Percentiles rank a stretch among this genome's conserved stretches.
These are phyloP conservation scores for Penicillium paradoxum DNA, from an alignment of 495 filamentous ascomycete genomes.

Conservation along the genomic window DNA sequence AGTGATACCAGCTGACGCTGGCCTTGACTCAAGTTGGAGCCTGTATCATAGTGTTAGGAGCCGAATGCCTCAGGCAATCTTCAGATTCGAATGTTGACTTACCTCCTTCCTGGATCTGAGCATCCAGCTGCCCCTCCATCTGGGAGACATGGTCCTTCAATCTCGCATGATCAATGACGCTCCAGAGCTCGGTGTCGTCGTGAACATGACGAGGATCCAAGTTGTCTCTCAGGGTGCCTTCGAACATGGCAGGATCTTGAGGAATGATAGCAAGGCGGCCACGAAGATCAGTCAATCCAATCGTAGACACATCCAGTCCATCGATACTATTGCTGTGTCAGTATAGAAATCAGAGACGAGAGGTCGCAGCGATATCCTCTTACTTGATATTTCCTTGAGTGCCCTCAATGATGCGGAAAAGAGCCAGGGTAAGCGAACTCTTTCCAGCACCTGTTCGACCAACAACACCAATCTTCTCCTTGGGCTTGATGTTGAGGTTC, in stretches of 20 bases:
- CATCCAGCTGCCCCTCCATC: constrained; percentile 89
- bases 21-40: constrained; percentile 56
- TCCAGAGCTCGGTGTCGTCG: constrained; percentile 97
- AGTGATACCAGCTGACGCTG: constrained; percentile 90
- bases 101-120: constrained; percentile 90
- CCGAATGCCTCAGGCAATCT: constrained; percentile 5
- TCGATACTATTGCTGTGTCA: constrained; percentile 59
- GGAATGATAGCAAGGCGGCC: constrained; percentile 95
- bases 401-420: constrained; percentile 95
- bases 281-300: constrained; percentile 84
- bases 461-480: constrained; percentile 97
- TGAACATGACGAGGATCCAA: constrained; percentile 92
- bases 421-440: constrained; percentile 84
- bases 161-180: constrained; percentile 89
- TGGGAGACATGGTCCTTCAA: constrained; percentile 83
- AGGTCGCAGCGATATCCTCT: constrained; percentile 3
- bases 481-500: constrained; percentile 84
- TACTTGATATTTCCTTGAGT: constrained; percentile 67
- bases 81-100: constrained; percentile 30
- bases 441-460: constrained; percentile 96
- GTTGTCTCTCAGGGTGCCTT: constrained; percentile 94
- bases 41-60: constrained; percentile 22
- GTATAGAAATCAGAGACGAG: not conserved
- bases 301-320: constrained; percentile 77
- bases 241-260: constrained; percentile 95